These are phyloP conservation scores for Monilinia laxa DNA, from an alignment of 2,329 filamentous ascomycete species.

Conservation along the genomic window DNA sequence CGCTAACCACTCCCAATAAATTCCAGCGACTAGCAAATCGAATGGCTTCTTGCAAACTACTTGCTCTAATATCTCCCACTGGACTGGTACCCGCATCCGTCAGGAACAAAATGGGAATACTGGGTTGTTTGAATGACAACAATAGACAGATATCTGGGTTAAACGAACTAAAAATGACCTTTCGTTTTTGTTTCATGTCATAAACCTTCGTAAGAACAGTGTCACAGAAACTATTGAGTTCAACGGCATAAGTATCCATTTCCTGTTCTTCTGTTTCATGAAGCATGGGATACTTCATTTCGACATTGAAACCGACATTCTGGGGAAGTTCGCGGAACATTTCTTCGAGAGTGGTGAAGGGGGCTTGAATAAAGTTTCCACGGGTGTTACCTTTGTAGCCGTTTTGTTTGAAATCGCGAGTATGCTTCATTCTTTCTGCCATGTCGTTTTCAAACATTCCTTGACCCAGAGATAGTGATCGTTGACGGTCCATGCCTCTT, in stretches of 20 bases:
- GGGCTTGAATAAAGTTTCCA: conserved; percentile 91
- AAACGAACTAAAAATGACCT: conserved; percentile 96
- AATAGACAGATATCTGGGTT: conserved; percentile 96
- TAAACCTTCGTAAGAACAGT: conserved; percentile 90
- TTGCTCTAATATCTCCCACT: conserved; percentile 86
- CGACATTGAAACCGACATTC: conserved; percentile 92
- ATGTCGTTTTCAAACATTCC: conserved; percentile 35
- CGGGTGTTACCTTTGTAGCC: conserved; percentile 95
- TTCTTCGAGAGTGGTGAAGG: conserved; percentile 92
- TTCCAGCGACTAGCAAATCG: conserved; percentile 96
- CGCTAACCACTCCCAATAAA: conserved; percentile 82
- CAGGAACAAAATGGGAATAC: conserved; percentile 91
- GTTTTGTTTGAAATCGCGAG: conserved; percentile 88
- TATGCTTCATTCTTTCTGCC: conserved; percentile 94
- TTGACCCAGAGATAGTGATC: conserved; percentile 41
- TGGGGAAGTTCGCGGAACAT: conserved; percentile 83
- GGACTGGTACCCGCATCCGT: conserved; percentile 80
- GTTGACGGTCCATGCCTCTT: conserved; percentile 38
- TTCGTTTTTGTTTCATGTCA: conserved; percentile 75
- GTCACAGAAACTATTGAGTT: conserved; percentile 95
- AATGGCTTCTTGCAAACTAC: conserved; percentile 90
- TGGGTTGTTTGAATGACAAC: conserved; percentile 94
- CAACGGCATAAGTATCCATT: conserved; percentile 94
- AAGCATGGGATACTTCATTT: conserved; percentile 99
- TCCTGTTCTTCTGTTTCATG: conserved; percentile 92